These are phyloP conservation scores for Strobilomyces echinocephalus DNA, from an alignment of 768 basidiomycete species.

Conservation along the genomic window DNA sequence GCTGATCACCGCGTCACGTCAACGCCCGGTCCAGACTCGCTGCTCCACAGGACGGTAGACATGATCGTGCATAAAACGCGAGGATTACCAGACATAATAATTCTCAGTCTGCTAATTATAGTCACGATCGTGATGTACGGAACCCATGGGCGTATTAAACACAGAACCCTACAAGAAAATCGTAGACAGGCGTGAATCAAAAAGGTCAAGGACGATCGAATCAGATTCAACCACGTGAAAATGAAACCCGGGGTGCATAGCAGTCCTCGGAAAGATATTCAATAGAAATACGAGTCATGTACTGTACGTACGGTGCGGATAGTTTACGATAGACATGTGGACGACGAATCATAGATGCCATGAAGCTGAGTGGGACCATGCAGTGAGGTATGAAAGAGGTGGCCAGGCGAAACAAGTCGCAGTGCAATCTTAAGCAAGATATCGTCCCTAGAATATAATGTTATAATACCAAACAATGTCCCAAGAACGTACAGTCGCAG, in stretches of 20 bases:
- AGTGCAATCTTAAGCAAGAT: slow-evolving; percentile 24
- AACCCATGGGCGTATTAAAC: slow-evolving; percentile 10
- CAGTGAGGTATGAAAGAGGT: slow-evolving; percentile 9
- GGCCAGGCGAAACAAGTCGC: slow-evolving; percentile 5
- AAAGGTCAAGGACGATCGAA: slow-evolving; percentile 1
- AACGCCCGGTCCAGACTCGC: not conserved
- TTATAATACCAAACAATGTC: slow-evolving; percentile 33
- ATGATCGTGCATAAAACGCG: slow-evolving; percentile 10
- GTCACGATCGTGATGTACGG: slow-evolving; percentile 16
- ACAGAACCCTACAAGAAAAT: slow-evolving; percentile 14
- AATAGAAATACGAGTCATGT: slow-evolving; percentile 30
- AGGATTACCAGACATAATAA: slow-evolving; percentile 14
- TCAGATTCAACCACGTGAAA: not conserved
- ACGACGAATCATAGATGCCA: slow-evolving; percentile 27
- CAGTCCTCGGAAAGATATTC: slow-evolving; percentile 12
- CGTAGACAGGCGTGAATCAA: not conserved
- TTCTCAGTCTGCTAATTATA: slow-evolving; percentile 24
- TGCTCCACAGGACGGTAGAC: no score
- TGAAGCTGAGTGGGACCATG: slow-evolving; percentile 2
- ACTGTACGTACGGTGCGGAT: slow-evolving; percentile 27
- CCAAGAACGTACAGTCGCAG: slow-evolving; percentile 31
- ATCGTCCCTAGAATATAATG: slow-evolving; percentile 33
- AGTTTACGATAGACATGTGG: slow-evolving; percentile 21
- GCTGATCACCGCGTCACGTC: slow-evolving; percentile 15
- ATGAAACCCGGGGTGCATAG: not conserved